Evolutionary conservation across 495 filamentous ascomycete species (phyloP).

Genomic region (Astrothelium macrocarpum): DNA sequence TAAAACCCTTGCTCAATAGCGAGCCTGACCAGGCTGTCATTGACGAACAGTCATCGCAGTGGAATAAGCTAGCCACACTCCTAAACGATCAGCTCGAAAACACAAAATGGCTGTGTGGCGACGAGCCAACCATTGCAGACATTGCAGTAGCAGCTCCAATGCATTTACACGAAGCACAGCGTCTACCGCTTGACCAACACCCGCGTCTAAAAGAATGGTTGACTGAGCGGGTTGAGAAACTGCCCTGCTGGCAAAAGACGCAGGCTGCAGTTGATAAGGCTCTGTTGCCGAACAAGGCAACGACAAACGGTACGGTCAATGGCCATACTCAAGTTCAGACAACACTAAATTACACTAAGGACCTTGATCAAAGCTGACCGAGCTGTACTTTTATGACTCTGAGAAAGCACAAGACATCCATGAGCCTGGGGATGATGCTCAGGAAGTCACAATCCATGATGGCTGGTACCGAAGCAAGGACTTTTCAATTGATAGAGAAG

Average conservation of each 20-base stretch:
- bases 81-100: conserved; percentile 27
- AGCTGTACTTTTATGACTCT: conserved; percentile 30
- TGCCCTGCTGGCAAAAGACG: conserved; percentile 31
- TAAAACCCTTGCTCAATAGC: conserved; percentile 25
- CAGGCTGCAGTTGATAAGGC: conserved; percentile 29
- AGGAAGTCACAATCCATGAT: conserved; percentile 20
- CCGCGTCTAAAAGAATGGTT: conserved; percentile 29
- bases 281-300: conserved; percentile 16
- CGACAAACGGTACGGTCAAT: conserved; percentile 12
- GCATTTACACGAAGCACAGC: conserved; percentile 24
- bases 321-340: conserved; percentile 10
- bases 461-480: conserved; percentile 22
- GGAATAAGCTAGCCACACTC: conserved; percentile 25
- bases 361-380: conserved; percentile 21
- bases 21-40: conserved; percentile 25
- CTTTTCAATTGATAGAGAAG: conserved; percentile 27
- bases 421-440: conserved; percentile 28
- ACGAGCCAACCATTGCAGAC: conserved; percentile 31
- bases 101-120: conserved; percentile 27
- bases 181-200: conserved; percentile 27
- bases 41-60: conserved; percentile 19
- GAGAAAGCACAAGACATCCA: conserved; percentile 24
- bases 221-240: conserved; percentile 23
- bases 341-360: conserved; percentile 31
- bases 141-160: conserved; percentile 30